Base-by-base conservation (phyloP, 163 green algal genomes). In the Chlorella variabilis region DNA sequence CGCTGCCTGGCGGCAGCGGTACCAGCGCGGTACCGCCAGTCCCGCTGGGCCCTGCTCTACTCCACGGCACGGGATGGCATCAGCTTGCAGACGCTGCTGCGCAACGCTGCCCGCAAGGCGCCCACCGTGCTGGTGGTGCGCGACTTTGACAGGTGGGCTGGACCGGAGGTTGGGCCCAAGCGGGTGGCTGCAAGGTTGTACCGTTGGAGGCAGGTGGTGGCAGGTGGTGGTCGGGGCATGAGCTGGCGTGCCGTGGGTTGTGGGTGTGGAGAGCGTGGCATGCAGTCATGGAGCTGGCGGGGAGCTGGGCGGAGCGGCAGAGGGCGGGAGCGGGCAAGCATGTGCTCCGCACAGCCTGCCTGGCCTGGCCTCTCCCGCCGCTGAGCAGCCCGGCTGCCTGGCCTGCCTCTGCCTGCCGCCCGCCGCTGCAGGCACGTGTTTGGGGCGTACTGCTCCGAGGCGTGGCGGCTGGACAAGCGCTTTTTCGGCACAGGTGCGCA, bases 71-170 rank as follows among this genome's bases (percentile, higher is more conserved):
- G 85, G 11, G 85, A 87, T 63, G 85, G 82, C 66, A 86, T 85
- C 54, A 80, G 38, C 31, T 45, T 89, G 69, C 68, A 81, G 42
- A 84, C 82, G 1, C 34, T 90, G 54, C 61, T 87, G 62, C 61
- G 85, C 29, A 74, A 62, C 49, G 65, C 36, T 27, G 42, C 21
- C 2, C 71, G 71, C 27, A 78, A 39, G 33, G 62, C 85, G 6
- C 85, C 85, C 51, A 86, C 82, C 23, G 41, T 90, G n/a, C 74
- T 90, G 51, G 71, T 90, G 29, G 85, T 90, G 27, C 77, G 82
- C 4, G 82, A 89, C 65, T 83, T 85, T 56, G 29, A 45, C n/a
- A 34, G 65, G 70, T 80, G 65, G 34, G 63, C 63, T 67, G 54
- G 11, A 54, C n/a, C n/a, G n/a, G n/a, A n/a, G n/a, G n/a, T n/a